Base-by-base conservation (phyloP, 2,329 filamentous ascomycete genomes). In the Diaporthe velutina region DNA sequence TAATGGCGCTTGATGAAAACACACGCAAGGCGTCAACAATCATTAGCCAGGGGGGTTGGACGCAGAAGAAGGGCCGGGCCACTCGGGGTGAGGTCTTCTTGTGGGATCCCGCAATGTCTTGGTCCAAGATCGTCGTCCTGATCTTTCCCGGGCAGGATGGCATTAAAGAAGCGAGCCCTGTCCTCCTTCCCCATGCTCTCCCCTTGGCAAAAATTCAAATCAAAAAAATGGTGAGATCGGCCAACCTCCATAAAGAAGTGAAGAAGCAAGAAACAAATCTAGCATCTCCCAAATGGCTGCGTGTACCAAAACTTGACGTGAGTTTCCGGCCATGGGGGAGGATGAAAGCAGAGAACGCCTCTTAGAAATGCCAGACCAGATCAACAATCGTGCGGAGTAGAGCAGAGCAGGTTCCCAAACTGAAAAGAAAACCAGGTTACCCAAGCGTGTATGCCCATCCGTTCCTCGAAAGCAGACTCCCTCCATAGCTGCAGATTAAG, bases 231-330 rank as follows among this genome's bases (percentile, higher is more conserved):
- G 66, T 50, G 64, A 54, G 55, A 58, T 70, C 67, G 71, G 74
- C 75, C 75, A 75, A 75, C 67, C 75, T 75, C 66, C 74, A 61
- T 70, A 13, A 60, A 75, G 74, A 75, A 75, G 75, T 70, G 67
- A 72, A 76, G 67, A 76, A 75, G 75, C 67, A 74, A 75, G 68
- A 74, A 33, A 58, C 13, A 64, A 54, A 57, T 74, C 74, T 70
- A 72, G 67, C 72, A 73, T 75, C 74, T 75, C 74, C 75, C 75
- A 70, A 70, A 75, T 74, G 74, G 74, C 71, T 60, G 70, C 60
- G 71, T 52, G 57, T 71, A 71, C 66, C 75, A 76, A 76, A 70
- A 74, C 75, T 74, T 71, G 75, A 50, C 38, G 68, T 70, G 70
- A 66, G 55, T 71, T 70, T 66, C 38, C n/a, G 71, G 58, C 73